phyloP scores from a whole-genome alignment of 768 basidiomycete species.

The Floccularia luteovirens region DNA sequence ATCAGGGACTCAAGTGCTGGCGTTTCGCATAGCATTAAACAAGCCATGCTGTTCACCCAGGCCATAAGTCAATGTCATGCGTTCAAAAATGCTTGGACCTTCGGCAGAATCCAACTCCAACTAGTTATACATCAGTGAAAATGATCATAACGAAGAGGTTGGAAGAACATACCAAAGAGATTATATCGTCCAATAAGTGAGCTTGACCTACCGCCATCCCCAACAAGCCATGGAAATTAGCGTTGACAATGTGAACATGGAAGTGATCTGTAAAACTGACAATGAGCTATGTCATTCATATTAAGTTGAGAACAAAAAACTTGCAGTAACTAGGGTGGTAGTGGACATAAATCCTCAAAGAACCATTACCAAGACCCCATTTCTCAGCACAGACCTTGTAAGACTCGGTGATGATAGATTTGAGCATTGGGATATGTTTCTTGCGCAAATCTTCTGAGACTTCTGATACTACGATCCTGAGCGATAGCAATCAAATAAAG shows the following conservation, averaged over 20 bases:
- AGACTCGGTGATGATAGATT: constrained; percentile 53
- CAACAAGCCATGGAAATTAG: constrained; percentile 46
- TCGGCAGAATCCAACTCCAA: constrained; percentile 55
- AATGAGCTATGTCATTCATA: no score
- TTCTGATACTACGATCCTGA: constrained; percentile 51
- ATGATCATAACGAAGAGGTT: neutral
- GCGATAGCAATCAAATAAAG: constrained; percentile 84
- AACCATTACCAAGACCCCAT: constrained; percentile 59
- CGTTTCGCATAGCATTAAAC: constrained; percentile 35
- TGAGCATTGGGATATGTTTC: constrained; percentile 60
- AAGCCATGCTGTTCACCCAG: constrained; percentile 79
- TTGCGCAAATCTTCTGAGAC: constrained; percentile 70
- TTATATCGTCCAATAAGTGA: constrained; percentile 88
- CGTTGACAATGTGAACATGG: constrained; percentile 88
- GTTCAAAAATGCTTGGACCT: constrained; percentile 50
- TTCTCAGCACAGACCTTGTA: constrained; percentile 41
- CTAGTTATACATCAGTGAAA: constrained; percentile 8
- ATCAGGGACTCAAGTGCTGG: no score
- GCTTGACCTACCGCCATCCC: constrained; percentile 88
- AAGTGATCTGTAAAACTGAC: constrained; percentile 74
- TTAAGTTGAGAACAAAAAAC: constrained; percentile 18
- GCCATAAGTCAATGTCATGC: constrained; percentile 75
- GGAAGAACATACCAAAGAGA: constrained; percentile 56
- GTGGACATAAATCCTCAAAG: constrained; percentile 79
- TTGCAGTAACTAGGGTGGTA: constrained; percentile 95